These are phyloP conservation scores for Begonia masoniana DNA, from an alignment of 306 rosid genomes.

Conservation along the genomic window DNA sequence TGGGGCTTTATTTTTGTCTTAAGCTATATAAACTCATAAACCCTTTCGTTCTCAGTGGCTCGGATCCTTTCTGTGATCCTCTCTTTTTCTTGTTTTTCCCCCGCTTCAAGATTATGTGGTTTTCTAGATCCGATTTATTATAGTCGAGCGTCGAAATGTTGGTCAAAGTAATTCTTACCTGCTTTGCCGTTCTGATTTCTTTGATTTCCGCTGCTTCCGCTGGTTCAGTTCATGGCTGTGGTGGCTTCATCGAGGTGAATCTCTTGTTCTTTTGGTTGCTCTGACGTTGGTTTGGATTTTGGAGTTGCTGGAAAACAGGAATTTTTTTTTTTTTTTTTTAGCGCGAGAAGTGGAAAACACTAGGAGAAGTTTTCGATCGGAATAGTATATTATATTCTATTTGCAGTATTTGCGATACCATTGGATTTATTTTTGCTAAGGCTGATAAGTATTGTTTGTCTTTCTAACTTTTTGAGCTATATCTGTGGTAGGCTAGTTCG, in stretches of 20 bases:
- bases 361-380: background rate
- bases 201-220: constrained; percentile 42
- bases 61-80: too few species aligned
- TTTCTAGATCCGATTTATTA: constrained; percentile 8
- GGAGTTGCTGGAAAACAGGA: background rate
- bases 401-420: background rate
- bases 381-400: background rate
- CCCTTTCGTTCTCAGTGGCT: background rate
- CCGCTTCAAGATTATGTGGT: constrained; percentile 1
- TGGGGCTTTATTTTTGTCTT: background rate
- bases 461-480: background rate
- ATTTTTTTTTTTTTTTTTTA: background rate
- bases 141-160: constrained; percentile 1
- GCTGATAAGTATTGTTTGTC: background rate
- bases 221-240: constrained; percentile 62
- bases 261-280: background rate
- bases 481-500: constrained; percentile 53
- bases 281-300: background rate
- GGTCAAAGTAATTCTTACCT: background rate
- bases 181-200: constrained; percentile 12
- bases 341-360: background rate
- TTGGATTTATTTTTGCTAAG: background rate
- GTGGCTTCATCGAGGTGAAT: constrained; percentile 58
- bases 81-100: too few species aligned
- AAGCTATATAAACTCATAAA: background rate